Evolutionary conservation across 305 asterid genomes (phyloP).

Genomic region (Salvia sclarea): DNA sequence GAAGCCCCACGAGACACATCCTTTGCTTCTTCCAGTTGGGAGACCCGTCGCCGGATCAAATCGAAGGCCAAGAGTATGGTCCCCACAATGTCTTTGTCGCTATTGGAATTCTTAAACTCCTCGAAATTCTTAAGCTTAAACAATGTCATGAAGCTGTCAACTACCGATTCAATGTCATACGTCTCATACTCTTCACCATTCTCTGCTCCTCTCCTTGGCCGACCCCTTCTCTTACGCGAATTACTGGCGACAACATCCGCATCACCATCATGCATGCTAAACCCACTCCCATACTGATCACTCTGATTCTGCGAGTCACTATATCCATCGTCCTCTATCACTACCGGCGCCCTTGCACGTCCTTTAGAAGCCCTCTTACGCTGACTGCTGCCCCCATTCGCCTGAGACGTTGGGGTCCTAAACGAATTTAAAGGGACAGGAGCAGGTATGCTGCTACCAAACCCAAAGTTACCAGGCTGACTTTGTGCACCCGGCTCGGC

Average conservation of each 20-base stretch:
- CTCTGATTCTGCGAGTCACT: constrained; percentile 54
- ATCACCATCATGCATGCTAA: constrained; percentile 39
- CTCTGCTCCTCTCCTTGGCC: constrained; percentile 44
- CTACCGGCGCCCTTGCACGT: constrained; percentile 26
- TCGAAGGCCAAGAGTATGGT: constrained; percentile 54
- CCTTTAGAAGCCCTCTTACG: constrained; percentile 37
- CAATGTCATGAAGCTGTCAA: constrained; percentile 39
- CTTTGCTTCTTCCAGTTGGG: constrained; percentile 65
- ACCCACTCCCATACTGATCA: constrained; percentile 48
- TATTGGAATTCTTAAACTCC: constrained; percentile 47
- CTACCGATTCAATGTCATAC: constrained; percentile 46
- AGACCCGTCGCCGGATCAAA: constrained; percentile 57
- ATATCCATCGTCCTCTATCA: constrained; percentile 37
- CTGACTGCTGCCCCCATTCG: constrained; percentile 51
- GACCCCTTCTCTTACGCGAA: constrained; percentile 51
- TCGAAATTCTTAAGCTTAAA: constrained; percentile 60
- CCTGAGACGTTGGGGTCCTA: constrained; percentile 53
- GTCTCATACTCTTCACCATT: constrained; percentile 35
- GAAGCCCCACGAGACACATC: constrained; percentile 44
- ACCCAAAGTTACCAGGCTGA: constrained; percentile 40
- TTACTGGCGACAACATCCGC: constrained; percentile 48
- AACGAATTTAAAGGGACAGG: constrained; percentile 75
- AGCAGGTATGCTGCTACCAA: constrained; percentile 49
- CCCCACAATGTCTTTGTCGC: constrained; percentile 53
- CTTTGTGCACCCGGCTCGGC: constrained; percentile 32